phyloP scores from a whole-genome alignment of 2,329 filamentous ascomycete species.

The Nakataea oryzae region DNA sequence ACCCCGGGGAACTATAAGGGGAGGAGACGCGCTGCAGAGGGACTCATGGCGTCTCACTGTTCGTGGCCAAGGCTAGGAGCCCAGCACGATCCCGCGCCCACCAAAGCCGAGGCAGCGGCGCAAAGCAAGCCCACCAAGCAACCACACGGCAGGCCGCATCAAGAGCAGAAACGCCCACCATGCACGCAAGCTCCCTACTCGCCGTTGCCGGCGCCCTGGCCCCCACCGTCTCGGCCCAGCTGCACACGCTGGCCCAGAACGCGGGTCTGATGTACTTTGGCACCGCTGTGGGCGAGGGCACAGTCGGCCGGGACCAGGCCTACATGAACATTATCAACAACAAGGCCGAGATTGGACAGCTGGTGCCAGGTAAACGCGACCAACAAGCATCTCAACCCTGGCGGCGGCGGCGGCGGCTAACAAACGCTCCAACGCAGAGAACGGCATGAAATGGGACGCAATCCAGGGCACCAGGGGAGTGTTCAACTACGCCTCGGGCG shows the following conservation, averaged over 20 bases:
- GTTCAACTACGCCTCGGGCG: slow-evolving; percentile 41
- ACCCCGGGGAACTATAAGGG: not conserved
- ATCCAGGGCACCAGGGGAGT: slow-evolving; percentile 13
- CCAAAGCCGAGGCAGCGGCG: not conserved
- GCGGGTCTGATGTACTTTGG: slow-evolving; percentile 40
- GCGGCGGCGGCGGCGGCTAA: slow-evolving; percentile 10
- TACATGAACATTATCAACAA: slow-evolving; percentile 37
- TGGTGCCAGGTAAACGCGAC: slow-evolving; percentile 21
- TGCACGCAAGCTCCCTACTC: not conserved
- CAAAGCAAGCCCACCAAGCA: not conserved
- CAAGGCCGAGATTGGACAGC: slow-evolving; percentile 40
- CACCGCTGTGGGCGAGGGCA: slow-evolving; percentile 39
- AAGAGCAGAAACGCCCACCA: not conserved
- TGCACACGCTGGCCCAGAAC: slow-evolving; percentile 29
- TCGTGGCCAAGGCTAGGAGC: not conserved
- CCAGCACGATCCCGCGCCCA: not conserved
- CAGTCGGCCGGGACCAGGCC: slow-evolving; percentile 29
- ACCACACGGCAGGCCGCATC: not conserved
- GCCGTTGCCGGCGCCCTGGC: not conserved
- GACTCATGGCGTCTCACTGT: not conserved
- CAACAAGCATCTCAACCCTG: slow-evolving; percentile 13
- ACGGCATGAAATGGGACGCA: not conserved
- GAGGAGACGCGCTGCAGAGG: not conserved
- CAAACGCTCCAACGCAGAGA: too few species aligned
- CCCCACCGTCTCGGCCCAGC: slow-evolving; percentile 13